A percentile compares a stretch with the other conserved stretches of the same genome.
These are phyloP conservation scores for Trifolium fragiferum DNA, from an alignment of 306 rosid species.

Conservation along the genomic window DNA sequence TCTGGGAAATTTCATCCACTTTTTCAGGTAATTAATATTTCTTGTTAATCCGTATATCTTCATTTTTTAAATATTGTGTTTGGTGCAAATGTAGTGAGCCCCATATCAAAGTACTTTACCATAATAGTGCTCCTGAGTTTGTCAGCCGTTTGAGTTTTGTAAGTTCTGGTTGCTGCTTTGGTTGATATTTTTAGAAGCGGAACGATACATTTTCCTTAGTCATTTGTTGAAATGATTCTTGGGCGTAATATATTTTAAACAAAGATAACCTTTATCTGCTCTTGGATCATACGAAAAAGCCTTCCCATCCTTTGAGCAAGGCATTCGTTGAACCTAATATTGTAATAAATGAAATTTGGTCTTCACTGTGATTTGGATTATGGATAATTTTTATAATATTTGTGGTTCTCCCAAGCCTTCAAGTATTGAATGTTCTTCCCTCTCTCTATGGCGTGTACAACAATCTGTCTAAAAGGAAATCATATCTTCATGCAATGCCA, in stretches of 20 bases:
- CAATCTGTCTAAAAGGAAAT: background rate
- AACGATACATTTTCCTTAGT: background rate
- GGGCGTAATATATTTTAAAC: conserved; percentile 3
- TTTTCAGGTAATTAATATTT: conserved; percentile 66
- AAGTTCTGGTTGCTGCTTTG: conserved; percentile 12
- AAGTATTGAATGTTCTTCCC: conserved; percentile 10
- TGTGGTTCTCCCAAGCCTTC: conserved; percentile 7
- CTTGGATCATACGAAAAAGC: conserved; percentile 2
- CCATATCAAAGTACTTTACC: conserved; percentile 11
- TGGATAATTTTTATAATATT: background rate
- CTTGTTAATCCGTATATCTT: background rate
- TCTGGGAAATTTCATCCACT: conserved; percentile 97
- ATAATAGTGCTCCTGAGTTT: background rate
- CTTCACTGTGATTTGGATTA: background rate
- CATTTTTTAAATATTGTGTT: background rate
- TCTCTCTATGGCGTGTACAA: background rate
- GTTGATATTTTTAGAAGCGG: background rate
- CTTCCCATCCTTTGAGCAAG: background rate
- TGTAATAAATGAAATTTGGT: background rate
- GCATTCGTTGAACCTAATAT: conserved; percentile 4
- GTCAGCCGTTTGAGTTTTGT: conserved; percentile 23
- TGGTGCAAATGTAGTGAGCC: conserved; percentile 1
- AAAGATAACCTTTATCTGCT: conserved; percentile 13
- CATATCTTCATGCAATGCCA: conserved; percentile 9
- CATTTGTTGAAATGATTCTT: background rate